These are phyloP conservation scores for Stagonosporopsis chrysanthemi DNA, from an alignment of 2,329 filamentous ascomycete genomes.

Conservation along the genomic window DNA sequence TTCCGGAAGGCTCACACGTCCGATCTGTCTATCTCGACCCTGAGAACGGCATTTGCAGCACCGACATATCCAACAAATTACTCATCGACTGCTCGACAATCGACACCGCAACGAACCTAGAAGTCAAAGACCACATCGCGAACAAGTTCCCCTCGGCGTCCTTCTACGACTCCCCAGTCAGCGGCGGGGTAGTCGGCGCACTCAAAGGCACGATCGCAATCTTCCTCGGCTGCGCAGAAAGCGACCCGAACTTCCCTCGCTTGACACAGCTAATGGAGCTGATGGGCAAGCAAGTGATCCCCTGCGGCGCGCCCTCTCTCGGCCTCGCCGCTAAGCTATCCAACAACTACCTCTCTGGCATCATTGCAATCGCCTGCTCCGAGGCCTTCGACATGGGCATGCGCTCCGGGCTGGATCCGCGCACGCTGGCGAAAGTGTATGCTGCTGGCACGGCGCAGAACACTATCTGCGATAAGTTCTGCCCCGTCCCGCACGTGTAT, in stretches of 20 bases:
- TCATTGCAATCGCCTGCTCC: slow-evolving; percentile 65
- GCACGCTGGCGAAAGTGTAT: slow-evolving; percentile 61
- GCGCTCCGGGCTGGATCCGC: slow-evolving; percentile 62
- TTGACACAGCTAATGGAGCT: slow-evolving; percentile 56
- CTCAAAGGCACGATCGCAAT: slow-evolving; percentile 61
- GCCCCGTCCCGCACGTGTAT: slow-evolving; percentile 60
- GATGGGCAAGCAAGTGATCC: slow-evolving; percentile 64
- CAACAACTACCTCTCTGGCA: slow-evolving; percentile 67
- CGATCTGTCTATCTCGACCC: slow-evolving; percentile 59
- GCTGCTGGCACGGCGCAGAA: slow-evolving; percentile 61
- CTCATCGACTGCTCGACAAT: slow-evolving; percentile 65
- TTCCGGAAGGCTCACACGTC: slow-evolving; percentile 62
- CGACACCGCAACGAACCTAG: slow-evolving; percentile 60
- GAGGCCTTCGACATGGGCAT: slow-evolving; percentile 70
- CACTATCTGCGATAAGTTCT: slow-evolving; percentile 60
- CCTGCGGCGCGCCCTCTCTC: slow-evolving; percentile 63
- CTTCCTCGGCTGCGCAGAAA: slow-evolving; percentile 61
- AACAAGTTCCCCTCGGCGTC: slow-evolving; percentile 50
- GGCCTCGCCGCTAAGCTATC: slow-evolving; percentile 67
- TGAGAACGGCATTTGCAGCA: slow-evolving; percentile 53
- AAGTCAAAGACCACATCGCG: slow-evolving; percentile 53
- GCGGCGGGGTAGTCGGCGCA: slow-evolving; percentile 62
- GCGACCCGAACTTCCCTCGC: slow-evolving; percentile 53
- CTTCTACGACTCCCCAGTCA: slow-evolving; percentile 64
- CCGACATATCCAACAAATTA: slow-evolving; percentile 54